Evolutionary conservation across 306 rosid genomes (phyloP).

Genomic region (Comarum palustre): DNA sequence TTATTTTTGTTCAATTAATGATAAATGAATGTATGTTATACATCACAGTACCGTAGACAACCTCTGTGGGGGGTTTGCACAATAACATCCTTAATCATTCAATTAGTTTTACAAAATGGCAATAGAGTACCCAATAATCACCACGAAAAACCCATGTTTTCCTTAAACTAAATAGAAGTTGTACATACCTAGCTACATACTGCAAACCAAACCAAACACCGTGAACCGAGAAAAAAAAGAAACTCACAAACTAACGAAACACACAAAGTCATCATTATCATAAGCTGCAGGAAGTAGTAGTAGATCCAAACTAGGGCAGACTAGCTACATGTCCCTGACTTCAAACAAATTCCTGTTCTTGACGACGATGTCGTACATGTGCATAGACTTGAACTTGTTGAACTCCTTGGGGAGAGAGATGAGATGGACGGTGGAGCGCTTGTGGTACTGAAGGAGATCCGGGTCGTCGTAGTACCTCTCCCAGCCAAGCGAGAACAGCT

Average conservation of each 20-base stretch:
- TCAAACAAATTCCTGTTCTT: slow-evolving; percentile 74
- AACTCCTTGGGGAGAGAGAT: slow-evolving; percentile 87
- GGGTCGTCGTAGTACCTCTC: slow-evolving; percentile 89
- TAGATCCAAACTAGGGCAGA: not conserved
- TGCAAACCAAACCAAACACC: not conserved
- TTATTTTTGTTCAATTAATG: too few species aligned
- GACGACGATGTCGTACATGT: slow-evolving; percentile 93
- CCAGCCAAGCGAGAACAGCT: slow-evolving; percentile 68
- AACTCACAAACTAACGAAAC: slow-evolving; percentile 1
- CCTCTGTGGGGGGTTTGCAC: too few species aligned
- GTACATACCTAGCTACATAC: not conserved
- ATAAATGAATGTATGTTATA: too few species aligned
- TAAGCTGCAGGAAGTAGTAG: not conserved
- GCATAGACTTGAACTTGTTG: slow-evolving; percentile 74
- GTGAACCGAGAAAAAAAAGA: not conserved
- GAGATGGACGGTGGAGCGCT: slow-evolving; percentile 70
- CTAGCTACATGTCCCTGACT: slow-evolving; percentile 72
- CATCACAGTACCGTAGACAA: too few species aligned
- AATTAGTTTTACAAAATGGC: not conserved
- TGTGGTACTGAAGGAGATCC: slow-evolving; percentile 82
- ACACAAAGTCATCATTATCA: not conserved
- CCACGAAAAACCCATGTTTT: not conserved
- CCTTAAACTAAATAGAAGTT: not conserved
- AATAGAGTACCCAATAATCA: not conserved
- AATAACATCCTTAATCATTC: not conserved